Evolutionary conservation across 352 stramenopile species (phyloP).

Genomic region (Pythium grandisporangium): DNA sequence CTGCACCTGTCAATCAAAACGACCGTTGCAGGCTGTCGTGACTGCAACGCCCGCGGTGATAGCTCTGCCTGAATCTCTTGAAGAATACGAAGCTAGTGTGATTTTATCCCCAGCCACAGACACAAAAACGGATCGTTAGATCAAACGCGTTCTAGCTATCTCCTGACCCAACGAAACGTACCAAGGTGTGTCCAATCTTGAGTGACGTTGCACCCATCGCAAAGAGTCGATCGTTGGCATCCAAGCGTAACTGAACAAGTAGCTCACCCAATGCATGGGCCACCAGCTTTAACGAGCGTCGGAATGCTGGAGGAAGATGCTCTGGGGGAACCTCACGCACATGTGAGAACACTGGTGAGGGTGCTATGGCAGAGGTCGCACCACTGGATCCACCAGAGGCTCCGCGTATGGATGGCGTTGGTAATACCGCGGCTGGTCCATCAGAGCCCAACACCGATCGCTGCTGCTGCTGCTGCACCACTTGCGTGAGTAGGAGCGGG

Average conservation of each 20-base stretch:
- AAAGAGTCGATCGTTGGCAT: conserved; percentile 66
- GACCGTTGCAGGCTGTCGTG: conserved; percentile 36
- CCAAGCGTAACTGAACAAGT: conserved; percentile 29
- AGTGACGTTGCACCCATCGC: conserved; percentile 57
- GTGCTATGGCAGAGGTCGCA: no score
- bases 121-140: no score
- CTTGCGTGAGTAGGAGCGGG: conserved; percentile 55
- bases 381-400: no score
- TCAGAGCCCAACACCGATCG: background rate
- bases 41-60: conserved; percentile 20
- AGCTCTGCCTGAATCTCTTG: conserved; percentile 46
- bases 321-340: conserved; percentile 59
- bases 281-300: conserved; percentile 53
- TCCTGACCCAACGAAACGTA: conserved; percentile 5
- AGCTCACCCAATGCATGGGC: conserved; percentile 55
- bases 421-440: background rate
- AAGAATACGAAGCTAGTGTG: no score
- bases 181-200: conserved; percentile 74
- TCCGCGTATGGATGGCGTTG: no score
- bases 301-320: conserved; percentile 52
- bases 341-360: conserved; percentile 34
- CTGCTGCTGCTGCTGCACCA: conserved; percentile 7
- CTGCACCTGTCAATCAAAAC: conserved; percentile 58
- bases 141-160: no score
- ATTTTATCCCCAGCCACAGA: conserved; percentile 33